phyloP scores from a whole-genome alignment of 805 yeast species.

The Yamadazyma akitaensis region DNA sequence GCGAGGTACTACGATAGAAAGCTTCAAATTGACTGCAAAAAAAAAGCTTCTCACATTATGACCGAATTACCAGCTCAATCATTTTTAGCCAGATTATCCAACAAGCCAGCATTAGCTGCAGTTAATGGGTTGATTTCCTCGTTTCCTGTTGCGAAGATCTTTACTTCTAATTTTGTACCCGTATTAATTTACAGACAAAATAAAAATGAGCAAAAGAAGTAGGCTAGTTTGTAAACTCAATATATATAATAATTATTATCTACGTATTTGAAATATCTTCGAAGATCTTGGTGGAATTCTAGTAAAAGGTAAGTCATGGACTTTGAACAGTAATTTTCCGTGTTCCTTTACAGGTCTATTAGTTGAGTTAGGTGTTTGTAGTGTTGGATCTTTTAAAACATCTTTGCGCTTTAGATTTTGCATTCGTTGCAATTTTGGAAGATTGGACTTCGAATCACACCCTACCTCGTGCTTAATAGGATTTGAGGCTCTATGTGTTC shows the following conservation, averaged over 20 bases:
- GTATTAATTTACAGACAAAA: conserved; percentile 42
- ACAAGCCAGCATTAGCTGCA: conserved; percentile 56
- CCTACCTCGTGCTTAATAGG: too few species aligned
- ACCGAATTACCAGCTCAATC: conserved; percentile 37
- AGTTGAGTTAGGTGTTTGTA: background rate
- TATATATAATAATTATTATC: background rate
- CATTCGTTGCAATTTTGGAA: too few species aligned
- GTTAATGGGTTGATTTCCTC: conserved; percentile 56
- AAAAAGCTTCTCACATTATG: conserved; percentile 3
- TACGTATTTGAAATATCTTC: background rate
- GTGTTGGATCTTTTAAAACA: background rate
- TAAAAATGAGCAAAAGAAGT: background rate
- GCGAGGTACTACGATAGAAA: too few species aligned
- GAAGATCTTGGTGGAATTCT: background rate
- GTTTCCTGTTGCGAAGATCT: conserved; percentile 51
- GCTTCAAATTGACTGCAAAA: background rate
- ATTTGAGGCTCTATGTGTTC: too few species aligned
- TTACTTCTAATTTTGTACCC: conserved; percentile 61
- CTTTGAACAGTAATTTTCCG: background rate
- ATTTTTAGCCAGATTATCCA: conserved; percentile 51
- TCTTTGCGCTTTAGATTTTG: too few species aligned
- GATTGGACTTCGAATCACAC: too few species aligned
- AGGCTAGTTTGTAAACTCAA: background rate
- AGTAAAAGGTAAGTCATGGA: background rate
- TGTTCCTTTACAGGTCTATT: background rate